phyloP scores from a whole-genome alignment of 2,329 filamentous ascomycete genomes.

The Teratosphaeria pseudoeucalypti region DNA sequence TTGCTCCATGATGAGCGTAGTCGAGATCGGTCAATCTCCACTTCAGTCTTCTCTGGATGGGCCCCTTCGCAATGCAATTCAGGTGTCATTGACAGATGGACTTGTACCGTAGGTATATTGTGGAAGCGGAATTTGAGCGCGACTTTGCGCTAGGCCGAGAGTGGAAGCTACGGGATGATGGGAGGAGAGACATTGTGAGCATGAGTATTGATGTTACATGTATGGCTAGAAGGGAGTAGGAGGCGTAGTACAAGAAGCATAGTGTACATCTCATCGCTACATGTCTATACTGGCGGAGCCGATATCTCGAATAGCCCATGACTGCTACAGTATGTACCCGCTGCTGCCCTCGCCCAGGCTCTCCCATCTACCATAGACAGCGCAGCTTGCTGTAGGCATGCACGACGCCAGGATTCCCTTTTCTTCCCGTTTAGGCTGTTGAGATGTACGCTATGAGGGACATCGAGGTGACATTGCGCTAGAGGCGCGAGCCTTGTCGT shows the following conservation, averaged over 20 bases:
- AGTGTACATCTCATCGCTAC: neutral
- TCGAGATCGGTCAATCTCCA: neutral
- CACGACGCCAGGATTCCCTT: no score
- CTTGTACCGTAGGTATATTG: neutral
- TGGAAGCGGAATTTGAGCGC: neutral
- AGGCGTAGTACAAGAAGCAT: neutral
- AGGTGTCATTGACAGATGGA: neutral
- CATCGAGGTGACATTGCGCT: no score
- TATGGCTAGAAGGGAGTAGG: neutral
- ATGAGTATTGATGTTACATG: neutral
- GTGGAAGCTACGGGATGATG: neutral
- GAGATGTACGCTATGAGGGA: neutral
- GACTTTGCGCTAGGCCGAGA: neutral
- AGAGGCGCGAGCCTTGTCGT: no score
- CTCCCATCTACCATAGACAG: neutral
- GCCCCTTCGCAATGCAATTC: no score
- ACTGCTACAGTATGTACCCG: neutral
- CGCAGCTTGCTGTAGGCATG: neutral
- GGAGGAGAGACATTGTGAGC: neutral
- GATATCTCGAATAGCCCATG: neutral
- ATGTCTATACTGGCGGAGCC: neutral
- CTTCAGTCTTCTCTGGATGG: no score
- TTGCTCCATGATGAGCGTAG: constrained; percentile 4
- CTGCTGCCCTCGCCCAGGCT: neutral
- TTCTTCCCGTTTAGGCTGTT: neutral